Percentiles rank a stretch among this genome's conserved stretches.
Conservation (phyloP, 441 rosid species). For the Croton setiger region DNA sequence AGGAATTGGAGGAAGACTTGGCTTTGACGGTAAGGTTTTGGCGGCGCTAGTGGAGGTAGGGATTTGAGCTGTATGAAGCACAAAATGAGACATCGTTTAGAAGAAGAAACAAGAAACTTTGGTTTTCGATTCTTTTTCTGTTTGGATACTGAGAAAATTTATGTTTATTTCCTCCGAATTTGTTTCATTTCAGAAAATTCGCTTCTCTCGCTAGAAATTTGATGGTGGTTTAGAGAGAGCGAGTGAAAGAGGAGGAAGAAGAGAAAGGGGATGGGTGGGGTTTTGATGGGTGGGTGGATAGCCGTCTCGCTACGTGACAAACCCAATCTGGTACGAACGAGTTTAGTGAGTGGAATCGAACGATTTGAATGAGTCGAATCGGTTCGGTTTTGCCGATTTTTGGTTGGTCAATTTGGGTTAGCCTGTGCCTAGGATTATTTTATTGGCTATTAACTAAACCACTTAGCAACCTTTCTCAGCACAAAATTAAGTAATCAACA, state of each 20-base stretch:
- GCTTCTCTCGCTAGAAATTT: conserved; percentile 17
- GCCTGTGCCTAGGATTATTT: neutral
- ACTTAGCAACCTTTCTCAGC: neutral
- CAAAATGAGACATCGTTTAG: conserved; percentile 42
- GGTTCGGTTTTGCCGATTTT: neutral
- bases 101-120: no score
- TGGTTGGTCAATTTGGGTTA: neutral
- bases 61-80: conserved; percentile 38
- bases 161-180: neutral
- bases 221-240: conserved; percentile 18
- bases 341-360: conserved; percentile 14
- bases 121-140: neutral
- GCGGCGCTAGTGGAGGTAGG: conserved; percentile 30
- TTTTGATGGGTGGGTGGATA: conserved; percentile 26
- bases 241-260: conserved; percentile 9
- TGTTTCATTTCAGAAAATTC: neutral
- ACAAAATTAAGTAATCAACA: neutral
- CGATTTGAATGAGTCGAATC: neutral
- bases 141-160: conserved; percentile 11
- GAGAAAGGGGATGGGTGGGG: conserved; percentile 18
- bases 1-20: conserved; percentile 38
- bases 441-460: neutral
- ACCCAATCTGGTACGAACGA: conserved; percentile 19
- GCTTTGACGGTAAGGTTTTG: conserved; percentile 35
- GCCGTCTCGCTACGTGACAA: conserved; percentile 14